Base-by-base conservation (phyloP, 768 basidiomycete genomes). In the Boletus rubropictus region DNA sequence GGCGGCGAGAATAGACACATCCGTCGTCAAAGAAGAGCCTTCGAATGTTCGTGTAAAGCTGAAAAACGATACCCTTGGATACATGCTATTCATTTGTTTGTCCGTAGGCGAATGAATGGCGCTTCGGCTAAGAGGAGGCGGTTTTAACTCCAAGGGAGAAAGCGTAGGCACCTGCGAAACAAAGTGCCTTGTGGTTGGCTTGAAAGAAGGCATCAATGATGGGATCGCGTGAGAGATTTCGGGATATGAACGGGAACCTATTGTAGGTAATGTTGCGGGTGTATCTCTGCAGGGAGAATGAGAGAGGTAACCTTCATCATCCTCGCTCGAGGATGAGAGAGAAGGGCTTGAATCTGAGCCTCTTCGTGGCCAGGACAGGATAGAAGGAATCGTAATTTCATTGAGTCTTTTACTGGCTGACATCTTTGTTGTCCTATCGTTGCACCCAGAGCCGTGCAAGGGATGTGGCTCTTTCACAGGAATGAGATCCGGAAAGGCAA, bases 31-130 rank as follows among this genome's bases (percentile, higher is more conserved):
- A 10, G 84, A 86, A 20, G 86, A 84, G 2, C 84, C 84, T 63
- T 89, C 88, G 18, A 73, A 65, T 6, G 87, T 88, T 50, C 85
- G 74, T 15, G 86, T 89, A 59, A 89, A 84, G 52, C 80, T 85
- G 66, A 89, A 82, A 68, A 91, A 89, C 3, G 86, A 80, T n/a
- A 82, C 73, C n/a, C 42, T 50, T 11, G 53, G 41, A 37, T 47
- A 52, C 35, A 17, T 31, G 17, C 12, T 29, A n/a, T 47, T 48
- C 28, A 28, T 28, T 36, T 50, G 54, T 46, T 46, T 62, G 37
- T 54, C 50, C 39, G 44, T 34, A 20, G 54, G 55, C 14, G 51
- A 49, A 43, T 38, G 33, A 35, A 50, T 25, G 27, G 40, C 39
- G 20, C 45, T 51, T 42, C 39, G 53, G 35, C 27, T 49, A 33